Evolutionary conservation across 2,329 filamentous ascomycete species (phyloP), one percentile per base, ranked within the genome.

Genomic region (Helotiales sp.): DNA sequence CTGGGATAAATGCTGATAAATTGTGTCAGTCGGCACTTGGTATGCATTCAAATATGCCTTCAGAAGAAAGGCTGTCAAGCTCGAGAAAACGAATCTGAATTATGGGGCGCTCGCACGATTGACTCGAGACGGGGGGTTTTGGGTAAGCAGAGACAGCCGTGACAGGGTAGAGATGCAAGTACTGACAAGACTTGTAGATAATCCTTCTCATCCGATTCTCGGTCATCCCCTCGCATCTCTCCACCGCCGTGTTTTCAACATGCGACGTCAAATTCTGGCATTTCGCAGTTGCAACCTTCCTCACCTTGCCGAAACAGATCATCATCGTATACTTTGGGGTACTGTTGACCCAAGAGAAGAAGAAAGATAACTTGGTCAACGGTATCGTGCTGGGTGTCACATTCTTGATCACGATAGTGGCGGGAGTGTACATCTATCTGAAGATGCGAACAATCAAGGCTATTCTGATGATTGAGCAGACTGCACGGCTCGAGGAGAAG

Each of bases 161-260:
- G 32, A 11, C 24, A 22, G 6, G 17, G 17, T 17, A 11, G 20
- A 30, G 24, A 22, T 7, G 11, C 34, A 15, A 34, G 55, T 69
- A 58, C 67, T 67, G 22, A 58, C 54, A 26, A 28, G 2, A 22
- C 20, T 40, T 17, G 8, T 40, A 79, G 78, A 78, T 81, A 55
- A 77, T 81, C 24, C 76, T 81, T 59, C 71, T 81, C 17, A 79
- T 81, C 60, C 79, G 80, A 30, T 78, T 81, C 61, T 80, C 79
- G 50, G 74, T 80, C 40, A 77, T 81, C 30, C 80, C 80, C 15
- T 78, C 79, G 11, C 80, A 82, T 69, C 79, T 82, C 71, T 79
- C 78, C 4, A 81, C 80, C 1, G 80, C 80, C n/a, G 79, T 82
- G 30, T 81, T 82, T 67, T 78, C 80, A 10, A 80, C 79, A 30